Conservation (phyloP, 1,139 yeast species). For the Candida tropicalis region DNA sequence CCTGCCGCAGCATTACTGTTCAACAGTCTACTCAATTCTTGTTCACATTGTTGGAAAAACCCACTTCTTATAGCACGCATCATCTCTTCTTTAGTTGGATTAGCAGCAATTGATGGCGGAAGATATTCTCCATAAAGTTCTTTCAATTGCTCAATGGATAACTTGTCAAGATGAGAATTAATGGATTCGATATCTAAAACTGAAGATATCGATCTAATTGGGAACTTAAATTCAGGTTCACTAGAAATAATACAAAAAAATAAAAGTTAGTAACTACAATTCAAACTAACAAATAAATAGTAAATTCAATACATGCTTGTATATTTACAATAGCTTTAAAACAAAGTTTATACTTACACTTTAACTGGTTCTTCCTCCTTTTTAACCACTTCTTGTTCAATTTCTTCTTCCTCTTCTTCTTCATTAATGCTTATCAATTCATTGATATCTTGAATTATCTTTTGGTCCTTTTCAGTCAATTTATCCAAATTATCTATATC, state of each 20-base stretch:
- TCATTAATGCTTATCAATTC: slow-evolving; percentile 49
- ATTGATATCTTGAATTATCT: slow-evolving; percentile 53
- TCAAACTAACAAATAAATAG: background rate
- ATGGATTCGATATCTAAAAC: slow-evolving; percentile 44
- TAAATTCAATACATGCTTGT: background rate
- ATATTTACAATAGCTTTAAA: background rate
- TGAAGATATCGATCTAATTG: slow-evolving; percentile 36
- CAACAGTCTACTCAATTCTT: slow-evolving; percentile 48
- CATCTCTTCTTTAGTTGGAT: slow-evolving; percentile 44
- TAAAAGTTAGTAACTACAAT: slow-evolving; percentile 8
- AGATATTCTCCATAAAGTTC: slow-evolving; percentile 41
- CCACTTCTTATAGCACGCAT: slow-evolving; percentile 53
- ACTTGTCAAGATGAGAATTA: slow-evolving; percentile 38
- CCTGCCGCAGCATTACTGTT: slow-evolving; percentile 50
- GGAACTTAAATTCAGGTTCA: slow-evolving; percentile 18
- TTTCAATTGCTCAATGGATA: slow-evolving; percentile 39
- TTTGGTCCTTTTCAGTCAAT: slow-evolving; percentile 65
- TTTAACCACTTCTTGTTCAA: slow-evolving; percentile 26
- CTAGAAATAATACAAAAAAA: background rate
- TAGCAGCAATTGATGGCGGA: slow-evolving; percentile 41
- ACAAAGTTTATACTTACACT: slow-evolving; percentile 21
- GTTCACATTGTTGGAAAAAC: slow-evolving; percentile 53
- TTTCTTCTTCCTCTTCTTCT: slow-evolving; percentile 51
- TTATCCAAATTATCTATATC: slow-evolving; percentile 63
- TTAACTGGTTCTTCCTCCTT: slow-evolving; percentile 21